Base-by-base conservation (phyloP, 352 stramenopile species). In the Pythium oligandrum region DNA sequence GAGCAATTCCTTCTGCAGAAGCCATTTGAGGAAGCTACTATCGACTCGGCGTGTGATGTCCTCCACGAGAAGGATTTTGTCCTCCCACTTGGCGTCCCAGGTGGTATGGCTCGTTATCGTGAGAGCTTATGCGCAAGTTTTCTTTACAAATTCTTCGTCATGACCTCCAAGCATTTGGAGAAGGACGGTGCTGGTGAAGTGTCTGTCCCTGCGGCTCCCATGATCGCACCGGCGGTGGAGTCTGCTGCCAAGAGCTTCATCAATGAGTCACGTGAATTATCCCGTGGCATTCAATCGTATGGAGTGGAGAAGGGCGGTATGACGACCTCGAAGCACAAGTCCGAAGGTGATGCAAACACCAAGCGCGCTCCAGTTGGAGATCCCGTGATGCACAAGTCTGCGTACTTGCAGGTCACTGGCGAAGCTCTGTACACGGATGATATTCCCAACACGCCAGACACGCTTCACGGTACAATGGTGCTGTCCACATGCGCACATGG, bases 371-470 rank as follows among this genome's bases (percentile, higher is more conserved):
- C 83, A 35, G 93, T 98, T 6, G 96, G 94, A 36, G 80, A 98
- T 51, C 63, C 86, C 4, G 64, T 93, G n/a, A 93, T 92, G 61
- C 95, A 99, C 71, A 93, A 95, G 45, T 97, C 90, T 5, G 81
- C 86, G 9, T 88, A 96, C 48, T 46, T 97, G 26, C 94, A 99
- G 68, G 95, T 96, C 36, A 97, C 91, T 0, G 96, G 96, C 4
- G 96, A 98, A 63, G 96, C 96, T 0, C 46, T 86, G n/a, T 99
- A 99, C 73, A 86, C 78, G 0, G 95, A 98, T 58, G 96, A 99
- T 59, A 96, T 98, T 40, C 87, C 82, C 8, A 83, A 86, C 30
- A 90, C 88, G 4, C 39, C 70, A 6, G 82, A 88, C 55, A 90
- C 90, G 36, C 73, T 99, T 1, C 91, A 98, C 42, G 95, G 73